A percentile compares a stretch with the other conserved stretches of the same genome.
Evolutionary conservation across 352 stramenopile genomes (phyloP).

Genomic region (Halophytophthora polymorphica): DNA sequence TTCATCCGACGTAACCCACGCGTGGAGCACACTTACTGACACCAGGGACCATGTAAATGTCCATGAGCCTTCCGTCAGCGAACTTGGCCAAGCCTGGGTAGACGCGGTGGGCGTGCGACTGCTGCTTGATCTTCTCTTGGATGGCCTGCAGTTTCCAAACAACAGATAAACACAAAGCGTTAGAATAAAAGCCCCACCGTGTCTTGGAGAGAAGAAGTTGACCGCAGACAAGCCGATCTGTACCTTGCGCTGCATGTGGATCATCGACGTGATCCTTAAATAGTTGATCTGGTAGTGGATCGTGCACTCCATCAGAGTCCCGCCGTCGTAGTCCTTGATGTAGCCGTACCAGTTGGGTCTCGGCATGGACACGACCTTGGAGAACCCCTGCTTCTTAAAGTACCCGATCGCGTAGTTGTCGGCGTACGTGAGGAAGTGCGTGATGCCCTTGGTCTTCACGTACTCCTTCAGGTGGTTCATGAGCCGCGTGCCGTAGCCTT

Average conservation of each 20-base stretch:
- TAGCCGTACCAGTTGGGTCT: conserved; percentile 93
- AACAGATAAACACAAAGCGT: conserved; percentile 10
- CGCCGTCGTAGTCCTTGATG: conserved; percentile 99
- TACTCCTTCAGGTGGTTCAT: conserved; percentile 99
- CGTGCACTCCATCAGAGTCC: conserved; percentile 99
- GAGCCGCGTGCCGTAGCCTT: conserved; percentile 96
- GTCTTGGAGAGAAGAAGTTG: not conserved
- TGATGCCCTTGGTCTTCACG: conserved; percentile 88
- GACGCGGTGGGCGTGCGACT: conserved; percentile 66
- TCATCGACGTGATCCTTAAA: conserved; percentile 93
- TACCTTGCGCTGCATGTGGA: conserved; percentile 93
- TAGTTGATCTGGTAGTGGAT: conserved; percentile 98
- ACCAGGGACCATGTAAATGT: conserved; percentile 85
- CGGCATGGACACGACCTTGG: conserved; percentile 86
- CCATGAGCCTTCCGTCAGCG: conserved; percentile 76
- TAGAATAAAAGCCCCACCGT: not conserved
- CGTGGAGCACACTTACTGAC: conserved; percentile 59
- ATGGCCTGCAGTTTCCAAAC: conserved; percentile 46
- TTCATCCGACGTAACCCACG: conserved; percentile 1
- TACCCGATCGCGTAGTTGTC: conserved; percentile 99
- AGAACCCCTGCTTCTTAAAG: conserved; percentile 97
- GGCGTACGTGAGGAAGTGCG: conserved; percentile 98
- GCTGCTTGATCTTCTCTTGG: conserved; percentile 79
- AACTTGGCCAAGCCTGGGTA: conserved; percentile 74
- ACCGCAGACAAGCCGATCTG: conserved; percentile 5